Evolutionary conservation across 2,329 filamentous ascomycete genomes (phyloP).

Genomic region (Aaosphaeria arxii): DNA sequence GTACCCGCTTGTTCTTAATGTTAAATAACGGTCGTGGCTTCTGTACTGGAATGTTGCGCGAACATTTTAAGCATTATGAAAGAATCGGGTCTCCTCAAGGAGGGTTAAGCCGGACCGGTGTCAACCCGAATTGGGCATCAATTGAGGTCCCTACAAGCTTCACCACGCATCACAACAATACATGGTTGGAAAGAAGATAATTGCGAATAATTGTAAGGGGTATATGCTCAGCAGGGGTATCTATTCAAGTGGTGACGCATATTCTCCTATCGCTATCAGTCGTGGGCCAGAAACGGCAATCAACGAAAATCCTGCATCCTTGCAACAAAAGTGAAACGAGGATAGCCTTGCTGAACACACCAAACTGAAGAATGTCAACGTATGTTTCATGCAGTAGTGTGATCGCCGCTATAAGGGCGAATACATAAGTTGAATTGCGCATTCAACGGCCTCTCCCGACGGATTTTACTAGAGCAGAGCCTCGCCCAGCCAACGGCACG

Average conservation of each 20-base stretch:
- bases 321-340: constrained; percentile 10
- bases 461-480: not conserved
- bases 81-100: not conserved
- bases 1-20: constrained; percentile 9
- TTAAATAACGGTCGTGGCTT: constrained; percentile 1
- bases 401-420: constrained; percentile 7
- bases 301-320: constrained; percentile 7
- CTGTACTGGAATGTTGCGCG: not conserved
- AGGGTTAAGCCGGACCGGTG: not conserved
- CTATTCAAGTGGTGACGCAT: constrained; percentile 2
- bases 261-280: constrained; percentile 16
- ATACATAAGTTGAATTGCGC: not conserved
- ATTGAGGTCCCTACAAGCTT: no score
- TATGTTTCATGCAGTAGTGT: constrained; percentile 12
- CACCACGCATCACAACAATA: no score
- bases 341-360: constrained; percentile 11
- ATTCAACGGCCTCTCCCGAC: not conserved
- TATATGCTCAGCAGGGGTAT: no score
- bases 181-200: not conserved
- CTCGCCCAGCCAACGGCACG: not conserved
- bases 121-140: no score
- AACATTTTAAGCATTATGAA: not conserved
- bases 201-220: not conserved
- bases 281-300: constrained; percentile 2
- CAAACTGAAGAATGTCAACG: constrained; percentile 10